phyloP scores from a whole-genome alignment of 768 basidiomycete genomes.

The Clitopilus hobsonii region DNA sequence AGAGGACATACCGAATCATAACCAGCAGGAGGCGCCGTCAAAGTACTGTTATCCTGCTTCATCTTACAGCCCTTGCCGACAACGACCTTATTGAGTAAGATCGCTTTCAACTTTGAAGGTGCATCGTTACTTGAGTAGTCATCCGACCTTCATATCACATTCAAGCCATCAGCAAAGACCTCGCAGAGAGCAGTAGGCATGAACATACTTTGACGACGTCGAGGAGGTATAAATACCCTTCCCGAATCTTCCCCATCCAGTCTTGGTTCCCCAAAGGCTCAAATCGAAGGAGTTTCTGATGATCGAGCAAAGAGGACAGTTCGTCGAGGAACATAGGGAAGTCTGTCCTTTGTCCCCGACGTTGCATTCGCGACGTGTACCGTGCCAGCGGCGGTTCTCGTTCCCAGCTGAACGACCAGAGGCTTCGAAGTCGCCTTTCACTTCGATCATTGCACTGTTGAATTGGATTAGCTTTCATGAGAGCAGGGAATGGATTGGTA shows the following conservation, averaged over 20 bases:
- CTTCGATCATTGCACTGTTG: constrained; percentile 51
- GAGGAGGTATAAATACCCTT: constrained; percentile 71
- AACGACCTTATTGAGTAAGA: constrained; percentile 71
- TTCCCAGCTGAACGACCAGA: constrained; percentile 58
- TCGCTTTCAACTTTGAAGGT: constrained; percentile 52
- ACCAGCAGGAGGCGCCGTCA: constrained; percentile 57
- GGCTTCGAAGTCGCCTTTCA: constrained; percentile 51
- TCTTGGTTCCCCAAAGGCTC: constrained; percentile 61
- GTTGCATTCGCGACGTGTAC: constrained; percentile 60
- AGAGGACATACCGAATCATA: constrained; percentile 51
- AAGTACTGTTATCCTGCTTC: constrained; percentile 46
- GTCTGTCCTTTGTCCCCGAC: constrained; percentile 59
- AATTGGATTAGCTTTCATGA: constrained; percentile 1
- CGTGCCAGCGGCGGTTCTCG: constrained; percentile 74
- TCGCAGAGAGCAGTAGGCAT: too few species aligned
- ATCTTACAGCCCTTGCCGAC: constrained; percentile 69
- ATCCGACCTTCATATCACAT: too few species aligned
- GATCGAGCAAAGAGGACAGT: constrained; percentile 62
- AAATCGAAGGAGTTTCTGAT: constrained; percentile 62
- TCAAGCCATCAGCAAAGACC: too few species aligned
- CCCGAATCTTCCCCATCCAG: constrained; percentile 71
- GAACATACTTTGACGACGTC: constrained; percentile 71
- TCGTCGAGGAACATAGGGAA: constrained; percentile 47
- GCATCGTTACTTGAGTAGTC: constrained; percentile 64
- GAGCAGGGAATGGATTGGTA: background rate